Conservation (phyloP, 106 monocot genomes). For the Xerophyta viscosa region DNA sequence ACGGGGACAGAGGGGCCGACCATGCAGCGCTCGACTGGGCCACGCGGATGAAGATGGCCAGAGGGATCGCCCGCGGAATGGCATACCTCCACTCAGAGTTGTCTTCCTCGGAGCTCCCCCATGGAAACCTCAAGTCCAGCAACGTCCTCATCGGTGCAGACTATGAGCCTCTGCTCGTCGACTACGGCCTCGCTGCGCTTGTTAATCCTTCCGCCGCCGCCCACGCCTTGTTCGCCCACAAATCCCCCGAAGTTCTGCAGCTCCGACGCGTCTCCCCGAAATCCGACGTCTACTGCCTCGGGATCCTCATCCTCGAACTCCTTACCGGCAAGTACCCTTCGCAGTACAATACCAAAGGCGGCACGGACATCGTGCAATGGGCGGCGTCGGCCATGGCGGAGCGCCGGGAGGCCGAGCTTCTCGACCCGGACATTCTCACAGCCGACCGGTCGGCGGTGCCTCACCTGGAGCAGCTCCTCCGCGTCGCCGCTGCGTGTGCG, state of each 20-base stretch:
- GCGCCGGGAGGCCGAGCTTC: constrained; percentile 23
- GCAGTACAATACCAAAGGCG: constrained; percentile 54
- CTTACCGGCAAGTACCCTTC: constrained; percentile 59
- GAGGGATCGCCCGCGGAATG: constrained; percentile 38
- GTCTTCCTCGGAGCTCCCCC: constrained; percentile 33
- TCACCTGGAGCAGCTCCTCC: constrained; percentile 34
- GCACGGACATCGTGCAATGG: constrained; percentile 54
- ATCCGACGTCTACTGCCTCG: constrained; percentile 70
- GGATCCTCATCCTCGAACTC: constrained; percentile 51
- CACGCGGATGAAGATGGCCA: constrained; percentile 27
- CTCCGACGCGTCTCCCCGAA: constrained; percentile 36
- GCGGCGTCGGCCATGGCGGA: constrained; percentile 20
- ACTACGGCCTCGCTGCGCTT: constrained; percentile 40
- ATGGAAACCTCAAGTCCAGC: constrained; percentile 59
- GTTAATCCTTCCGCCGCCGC: constrained; percentile 27
- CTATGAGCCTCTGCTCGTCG: constrained; percentile 37
- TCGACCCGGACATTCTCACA: constrained; percentile 33
- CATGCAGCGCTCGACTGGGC: constrained; percentile 45
- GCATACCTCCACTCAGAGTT: constrained; percentile 48
- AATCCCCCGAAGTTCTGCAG: constrained; percentile 36
- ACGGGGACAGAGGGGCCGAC: constrained; percentile 39
- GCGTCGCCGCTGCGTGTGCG: constrained; percentile 24
- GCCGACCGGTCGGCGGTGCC: background rate
- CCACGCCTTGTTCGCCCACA: constrained; percentile 34
- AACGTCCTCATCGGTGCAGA: constrained; percentile 40